Percentiles rank a stretch among this genome's conserved stretches.
Evolutionary conservation across 2,329 filamentous ascomycete species (phyloP).

Genomic region (Cercospora janseana): DNA sequence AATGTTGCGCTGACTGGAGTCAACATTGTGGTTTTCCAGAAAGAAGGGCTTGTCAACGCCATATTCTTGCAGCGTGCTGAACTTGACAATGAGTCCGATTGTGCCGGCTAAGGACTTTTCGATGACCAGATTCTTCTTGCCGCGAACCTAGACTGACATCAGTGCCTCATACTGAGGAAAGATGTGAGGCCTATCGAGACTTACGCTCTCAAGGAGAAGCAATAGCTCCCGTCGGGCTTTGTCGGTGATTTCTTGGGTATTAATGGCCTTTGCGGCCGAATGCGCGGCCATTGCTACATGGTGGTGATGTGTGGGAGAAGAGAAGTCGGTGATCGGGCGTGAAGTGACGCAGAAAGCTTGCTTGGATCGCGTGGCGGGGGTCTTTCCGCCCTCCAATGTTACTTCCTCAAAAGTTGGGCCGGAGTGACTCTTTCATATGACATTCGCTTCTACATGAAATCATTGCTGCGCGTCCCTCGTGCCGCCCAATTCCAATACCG

Average conservation of each 20-base stretch:
- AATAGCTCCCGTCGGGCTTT: constrained; percentile 86
- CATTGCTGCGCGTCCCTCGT: constrained; percentile 14
- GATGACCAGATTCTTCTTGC: constrained; percentile 97
- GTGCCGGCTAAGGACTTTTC: constrained; percentile 87
- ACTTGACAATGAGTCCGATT: constrained; percentile 88
- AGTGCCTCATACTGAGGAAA: constrained; percentile 19
- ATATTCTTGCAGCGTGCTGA: constrained; percentile 92
- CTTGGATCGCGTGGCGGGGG: constrained; percentile 4
- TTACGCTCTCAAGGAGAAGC: constrained; percentile 89
- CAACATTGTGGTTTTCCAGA: constrained; percentile 91
- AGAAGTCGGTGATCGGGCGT: not conserved
- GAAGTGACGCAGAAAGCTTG: constrained; percentile 3
- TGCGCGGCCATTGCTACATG: constrained; percentile 40
- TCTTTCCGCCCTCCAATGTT: constrained; percentile 1
- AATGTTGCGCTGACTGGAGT: constrained; percentile 90
- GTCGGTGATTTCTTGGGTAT: constrained; percentile 71
- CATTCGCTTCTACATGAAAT: constrained; percentile 22
- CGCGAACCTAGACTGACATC: constrained; percentile 68
- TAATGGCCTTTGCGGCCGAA: constrained; percentile 64
- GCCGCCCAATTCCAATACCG: constrained; percentile 5
- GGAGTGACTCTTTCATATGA: constrained; percentile 1
- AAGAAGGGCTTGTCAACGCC: constrained; percentile 98
- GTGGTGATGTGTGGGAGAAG: not conserved
- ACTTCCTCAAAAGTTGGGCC: constrained; percentile 1
- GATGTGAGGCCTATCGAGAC: constrained; percentile 50